A percentile compares a stretch with the other conserved stretches of the same genome.
Conservation (phyloP, 2,329 filamentous ascomycete genomes). For the Thermochaetoides dissita region DNA sequence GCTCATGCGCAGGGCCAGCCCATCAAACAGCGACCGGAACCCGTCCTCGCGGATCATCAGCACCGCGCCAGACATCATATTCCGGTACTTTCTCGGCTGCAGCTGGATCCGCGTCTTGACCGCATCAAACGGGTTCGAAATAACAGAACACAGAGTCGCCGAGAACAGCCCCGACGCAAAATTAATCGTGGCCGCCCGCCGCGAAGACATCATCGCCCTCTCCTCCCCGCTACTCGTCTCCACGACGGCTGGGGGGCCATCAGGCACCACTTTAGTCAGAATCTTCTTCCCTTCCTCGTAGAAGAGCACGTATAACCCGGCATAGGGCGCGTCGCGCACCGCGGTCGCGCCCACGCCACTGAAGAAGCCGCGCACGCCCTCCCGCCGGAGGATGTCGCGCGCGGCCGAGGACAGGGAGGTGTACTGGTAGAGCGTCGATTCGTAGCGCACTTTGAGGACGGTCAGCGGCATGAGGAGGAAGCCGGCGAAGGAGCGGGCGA, state of each 20-base stretch:
- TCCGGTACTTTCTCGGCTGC: conserved; percentile 67
- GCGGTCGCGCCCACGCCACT: conserved; percentile 88
- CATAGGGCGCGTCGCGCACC: conserved; percentile 88
- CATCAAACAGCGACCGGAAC: conserved; percentile 66
- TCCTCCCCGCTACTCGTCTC: neutral
- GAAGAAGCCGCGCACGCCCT: conserved; percentile 77
- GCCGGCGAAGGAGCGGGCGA: conserved; percentile 72
- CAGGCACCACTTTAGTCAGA: conserved; percentile 28
- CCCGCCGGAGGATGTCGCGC: conserved; percentile 55
- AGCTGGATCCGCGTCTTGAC: conserved; percentile 92
- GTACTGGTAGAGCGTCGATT: conserved; percentile 77
- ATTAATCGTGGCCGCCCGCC: conserved; percentile 56
- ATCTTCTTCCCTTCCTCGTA: conserved; percentile 73
- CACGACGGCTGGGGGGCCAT: neutral
- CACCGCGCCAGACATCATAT: conserved; percentile 62
- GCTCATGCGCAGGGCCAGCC: conserved; percentile 71
- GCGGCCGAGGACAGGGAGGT: conserved; percentile 59
- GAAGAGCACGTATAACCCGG: conserved; percentile 83
- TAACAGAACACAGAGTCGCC: conserved; percentile 66
- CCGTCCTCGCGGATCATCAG: conserved; percentile 77
- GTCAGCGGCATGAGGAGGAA: conserved; percentile 92
- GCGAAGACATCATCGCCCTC: conserved; percentile 20
- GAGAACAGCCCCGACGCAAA: conserved; percentile 72
- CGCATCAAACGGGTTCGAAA: conserved; percentile 94
- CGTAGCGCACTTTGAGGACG: conserved; percentile 91